A percentile compares a stretch with the other conserved stretches of the same genome.
These are phyloP conservation scores for Prunus mongolica DNA, from an alignment of 306 rosid species.

Conservation along the genomic window DNA sequence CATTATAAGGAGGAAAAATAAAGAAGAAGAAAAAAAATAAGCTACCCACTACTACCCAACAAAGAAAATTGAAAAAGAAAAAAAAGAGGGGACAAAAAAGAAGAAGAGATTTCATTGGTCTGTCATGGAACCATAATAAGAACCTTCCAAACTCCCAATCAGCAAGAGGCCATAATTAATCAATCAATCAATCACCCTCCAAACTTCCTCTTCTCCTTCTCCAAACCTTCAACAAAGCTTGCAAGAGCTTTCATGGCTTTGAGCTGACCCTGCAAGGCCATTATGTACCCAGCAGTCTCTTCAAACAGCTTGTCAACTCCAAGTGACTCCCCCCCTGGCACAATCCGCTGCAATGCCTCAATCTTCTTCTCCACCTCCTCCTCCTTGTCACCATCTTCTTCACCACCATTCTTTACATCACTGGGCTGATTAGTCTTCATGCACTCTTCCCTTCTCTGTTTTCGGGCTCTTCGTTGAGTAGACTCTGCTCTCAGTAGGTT, in stretches of 20 bases:
- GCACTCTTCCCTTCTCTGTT: conserved; percentile 6
- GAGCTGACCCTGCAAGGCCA: conserved; percentile 66
- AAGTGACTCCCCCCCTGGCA: conserved; percentile 69
- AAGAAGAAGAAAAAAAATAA: neutral
- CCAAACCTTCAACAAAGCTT: conserved; percentile 49
- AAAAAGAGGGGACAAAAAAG: neutral
- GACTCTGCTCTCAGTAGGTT: neutral
- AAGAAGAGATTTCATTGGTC: conserved; percentile 5
- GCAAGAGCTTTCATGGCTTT: conserved; percentile 69
- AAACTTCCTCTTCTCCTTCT: conserved; percentile 60
- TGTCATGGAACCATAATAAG: neutral
- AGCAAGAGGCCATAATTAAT: neutral
- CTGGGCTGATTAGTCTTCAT: neutral
- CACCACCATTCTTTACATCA: neutral
- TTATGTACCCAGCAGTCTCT: conserved; percentile 79
- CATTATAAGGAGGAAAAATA: conserved; percentile 12
- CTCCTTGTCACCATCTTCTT: conserved; percentile 36
- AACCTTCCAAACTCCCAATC: neutral
- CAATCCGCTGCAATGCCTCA: conserved; percentile 77
- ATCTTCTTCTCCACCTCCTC: conserved; percentile 79
- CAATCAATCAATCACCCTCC: conserved; percentile 60
- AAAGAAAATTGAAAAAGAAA: conserved; percentile 5
- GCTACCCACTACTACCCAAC: conserved; percentile 5
- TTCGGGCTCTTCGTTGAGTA: neutral
- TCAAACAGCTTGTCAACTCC: conserved; percentile 81